Evolutionary conservation across 2,329 filamentous ascomycete species (phyloP).

Genomic region (Colletotrichum sp.): DNA sequence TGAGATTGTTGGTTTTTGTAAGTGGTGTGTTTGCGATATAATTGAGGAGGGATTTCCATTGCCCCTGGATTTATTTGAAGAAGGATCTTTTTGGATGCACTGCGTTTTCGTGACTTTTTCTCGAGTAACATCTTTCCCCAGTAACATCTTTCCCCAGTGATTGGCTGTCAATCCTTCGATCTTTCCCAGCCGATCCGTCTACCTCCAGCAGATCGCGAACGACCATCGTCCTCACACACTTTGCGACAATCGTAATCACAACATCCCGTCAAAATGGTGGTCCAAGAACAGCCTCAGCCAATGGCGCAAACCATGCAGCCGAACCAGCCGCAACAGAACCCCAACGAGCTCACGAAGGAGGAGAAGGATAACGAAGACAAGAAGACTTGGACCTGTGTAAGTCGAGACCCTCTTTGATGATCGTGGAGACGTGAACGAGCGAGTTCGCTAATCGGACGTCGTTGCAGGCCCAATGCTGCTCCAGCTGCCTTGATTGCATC

Average conservation of each 20-base stretch:
- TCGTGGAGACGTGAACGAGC: background rate
- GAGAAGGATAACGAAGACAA: background rate
- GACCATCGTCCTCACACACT: background rate
- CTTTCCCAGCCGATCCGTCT: no score
- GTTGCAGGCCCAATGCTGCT: background rate
- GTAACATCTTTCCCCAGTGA: background rate
- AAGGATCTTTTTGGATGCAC: background rate
- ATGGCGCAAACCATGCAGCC: background rate
- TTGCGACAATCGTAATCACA: background rate
- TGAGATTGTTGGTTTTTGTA: background rate
- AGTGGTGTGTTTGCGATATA: background rate
- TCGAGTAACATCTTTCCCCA: background rate
- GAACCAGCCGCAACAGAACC: background rate
- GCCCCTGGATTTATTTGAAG: background rate
- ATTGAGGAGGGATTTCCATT: background rate
- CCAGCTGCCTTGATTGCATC: conserved; percentile 2
- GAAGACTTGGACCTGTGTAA: background rate
- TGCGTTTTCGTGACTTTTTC: background rate
- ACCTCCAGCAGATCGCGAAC: background rate
- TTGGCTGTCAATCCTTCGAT: background rate
- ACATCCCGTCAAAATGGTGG: background rate
- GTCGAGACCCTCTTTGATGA: background rate
- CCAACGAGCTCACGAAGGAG: background rate
- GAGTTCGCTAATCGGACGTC: background rate
- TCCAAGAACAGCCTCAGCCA: conserved; percentile 1